These are phyloP conservation scores for Krasilnikovozyma curviuscula DNA, from an alignment of 768 basidiomycete species.

Conservation along the genomic window DNA sequence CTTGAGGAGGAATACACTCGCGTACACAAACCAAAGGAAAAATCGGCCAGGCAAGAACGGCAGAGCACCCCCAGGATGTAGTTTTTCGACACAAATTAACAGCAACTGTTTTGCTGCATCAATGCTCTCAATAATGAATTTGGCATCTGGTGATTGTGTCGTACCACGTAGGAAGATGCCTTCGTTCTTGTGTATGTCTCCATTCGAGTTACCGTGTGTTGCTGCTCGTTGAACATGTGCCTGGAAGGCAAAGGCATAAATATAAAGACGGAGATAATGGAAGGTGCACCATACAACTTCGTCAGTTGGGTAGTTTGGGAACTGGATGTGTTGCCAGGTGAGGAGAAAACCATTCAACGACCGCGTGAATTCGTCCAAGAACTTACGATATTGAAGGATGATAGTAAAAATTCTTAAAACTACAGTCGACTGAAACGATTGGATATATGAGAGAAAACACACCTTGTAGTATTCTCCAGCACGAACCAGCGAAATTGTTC, in stretches of 20 bases:
- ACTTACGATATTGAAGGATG: not conserved
- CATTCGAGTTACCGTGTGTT: not conserved
- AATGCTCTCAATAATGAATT: conserved; percentile 16
- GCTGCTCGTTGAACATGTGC: conserved; percentile 10
- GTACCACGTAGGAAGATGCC: conserved; percentile 13
- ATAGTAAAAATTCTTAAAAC: not conserved
- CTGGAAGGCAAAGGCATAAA: conserved; percentile 17
- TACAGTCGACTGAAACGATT: too few species aligned
- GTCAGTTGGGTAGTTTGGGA: not conserved
- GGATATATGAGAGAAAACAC: too few species aligned
- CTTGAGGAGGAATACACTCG: conserved; percentile 15
- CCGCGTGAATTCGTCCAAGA: conserved; percentile 14
- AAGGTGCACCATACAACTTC: conserved; percentile 8
- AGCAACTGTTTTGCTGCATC: conserved; percentile 16
- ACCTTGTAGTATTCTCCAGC: conserved; percentile 12
- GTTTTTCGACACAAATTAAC: conserved; percentile 12
- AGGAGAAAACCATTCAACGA: conserved; percentile 2
- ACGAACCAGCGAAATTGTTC: conserved; percentile 11
- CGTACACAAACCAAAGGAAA: conserved; percentile 14
- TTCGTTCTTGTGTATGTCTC: not conserved
- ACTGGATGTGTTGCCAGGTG: conserved; percentile 3
- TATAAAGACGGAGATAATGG: conserved; percentile 10
- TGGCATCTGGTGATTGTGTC: conserved; percentile 13
- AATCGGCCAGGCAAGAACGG: conserved; percentile 13
- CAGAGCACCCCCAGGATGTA: conserved; percentile 16